phyloP scores from a whole-genome alignment of 768 basidiomycete genomes.

The Mycena capillaripes region DNA sequence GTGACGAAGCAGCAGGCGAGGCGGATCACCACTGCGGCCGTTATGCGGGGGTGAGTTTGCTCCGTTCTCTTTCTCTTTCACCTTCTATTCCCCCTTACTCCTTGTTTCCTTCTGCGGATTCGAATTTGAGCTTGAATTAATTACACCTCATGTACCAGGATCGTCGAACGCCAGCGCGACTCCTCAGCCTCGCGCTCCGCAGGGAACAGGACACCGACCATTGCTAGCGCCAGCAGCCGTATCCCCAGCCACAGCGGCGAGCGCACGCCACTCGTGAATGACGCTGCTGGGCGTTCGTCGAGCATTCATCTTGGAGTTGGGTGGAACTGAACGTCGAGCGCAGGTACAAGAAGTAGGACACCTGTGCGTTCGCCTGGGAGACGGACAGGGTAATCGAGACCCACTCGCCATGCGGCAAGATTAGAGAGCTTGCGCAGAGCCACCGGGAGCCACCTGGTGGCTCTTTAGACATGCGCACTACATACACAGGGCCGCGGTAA shows the following conservation, averaged over 20 bases:
- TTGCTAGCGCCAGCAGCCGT: background rate
- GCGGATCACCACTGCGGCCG: background rate
- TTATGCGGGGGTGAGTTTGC: background rate
- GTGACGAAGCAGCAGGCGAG: background rate
- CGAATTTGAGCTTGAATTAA: background rate
- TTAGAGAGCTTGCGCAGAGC: no score
- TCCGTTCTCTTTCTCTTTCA: background rate
- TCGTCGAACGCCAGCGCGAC: background rate
- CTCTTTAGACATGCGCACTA: no score
- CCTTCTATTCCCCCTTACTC: background rate
- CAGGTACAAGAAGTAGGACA: no score
- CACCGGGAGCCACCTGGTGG: no score
- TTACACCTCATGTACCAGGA: background rate
- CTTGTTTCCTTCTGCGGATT: no score
- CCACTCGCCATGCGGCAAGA: no score
- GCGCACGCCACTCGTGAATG: background rate
- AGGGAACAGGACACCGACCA: no score
- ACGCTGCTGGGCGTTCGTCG: no score
- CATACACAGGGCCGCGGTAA: no score
- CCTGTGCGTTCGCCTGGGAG: no score
- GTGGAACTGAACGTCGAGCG: no score
- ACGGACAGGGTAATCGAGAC: no score
- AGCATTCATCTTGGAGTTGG: background rate
- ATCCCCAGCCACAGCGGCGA: background rate
- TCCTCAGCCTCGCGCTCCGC: background rate